Percentiles rank a stretch among this genome's conserved stretches.
Evolutionary conservation across 1,284 basidiomycete genomes (phyloP).

Genomic region (Cutaneotrichosporon cutaneum): DNA sequence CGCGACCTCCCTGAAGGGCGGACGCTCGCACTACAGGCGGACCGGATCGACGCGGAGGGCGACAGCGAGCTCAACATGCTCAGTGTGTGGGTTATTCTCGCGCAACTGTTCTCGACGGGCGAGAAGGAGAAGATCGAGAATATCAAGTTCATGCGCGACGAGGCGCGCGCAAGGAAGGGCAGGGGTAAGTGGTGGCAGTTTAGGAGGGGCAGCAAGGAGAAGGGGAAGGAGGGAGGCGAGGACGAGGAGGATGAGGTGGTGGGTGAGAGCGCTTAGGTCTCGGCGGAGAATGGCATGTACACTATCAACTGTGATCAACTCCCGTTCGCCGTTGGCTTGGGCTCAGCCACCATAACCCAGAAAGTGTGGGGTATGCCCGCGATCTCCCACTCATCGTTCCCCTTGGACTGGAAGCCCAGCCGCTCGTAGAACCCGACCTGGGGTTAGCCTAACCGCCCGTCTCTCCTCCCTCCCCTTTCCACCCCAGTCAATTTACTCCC

Average conservation of each 20-base stretch:
- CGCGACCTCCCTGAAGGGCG: constrained; percentile 50
- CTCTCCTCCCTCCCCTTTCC: too few relatives aligned
- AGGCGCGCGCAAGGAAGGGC: constrained; percentile 4
- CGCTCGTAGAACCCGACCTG: neutral
- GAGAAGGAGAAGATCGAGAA: constrained; percentile 8
- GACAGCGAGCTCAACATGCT: constrained; percentile 24
- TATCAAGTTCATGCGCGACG: constrained; percentile 6
- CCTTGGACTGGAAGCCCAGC: neutral
- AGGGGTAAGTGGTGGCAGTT: neutral
- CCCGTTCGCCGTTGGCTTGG: neutral
- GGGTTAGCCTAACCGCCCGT: neutral
- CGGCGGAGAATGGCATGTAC: too few relatives aligned
- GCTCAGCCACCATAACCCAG: neutral
- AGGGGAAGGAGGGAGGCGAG: constrained; percentile 1
- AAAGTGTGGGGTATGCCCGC: neutral
- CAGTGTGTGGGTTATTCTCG: constrained; percentile 16
- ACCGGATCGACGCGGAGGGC: constrained; percentile 44
- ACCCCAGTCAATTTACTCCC: too few relatives aligned
- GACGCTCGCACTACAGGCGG: constrained; percentile 47
- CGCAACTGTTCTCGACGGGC: constrained; percentile 6
- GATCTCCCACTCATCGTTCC: neutral
- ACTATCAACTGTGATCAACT: neutral
- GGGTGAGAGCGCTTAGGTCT: too few relatives aligned
- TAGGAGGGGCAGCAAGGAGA: neutral
- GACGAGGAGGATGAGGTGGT: neutral